phyloP scores from a whole-genome alignment of 192 early-diverging fungal genomes.

The Phlyctochytrium bullatum region DNA sequence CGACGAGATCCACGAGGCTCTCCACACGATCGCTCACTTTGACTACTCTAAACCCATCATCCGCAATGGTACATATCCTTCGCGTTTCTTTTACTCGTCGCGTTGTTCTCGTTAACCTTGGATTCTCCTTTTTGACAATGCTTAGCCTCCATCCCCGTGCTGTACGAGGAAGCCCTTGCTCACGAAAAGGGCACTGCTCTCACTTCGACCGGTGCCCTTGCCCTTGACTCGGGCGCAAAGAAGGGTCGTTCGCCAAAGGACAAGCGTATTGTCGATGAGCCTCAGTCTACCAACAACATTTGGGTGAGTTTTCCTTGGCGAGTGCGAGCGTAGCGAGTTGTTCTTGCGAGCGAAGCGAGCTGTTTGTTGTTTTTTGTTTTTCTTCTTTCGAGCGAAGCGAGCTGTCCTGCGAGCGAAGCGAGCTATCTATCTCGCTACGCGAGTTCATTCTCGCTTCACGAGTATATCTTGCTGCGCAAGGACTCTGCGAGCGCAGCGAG shows the following conservation, averaged over 20 bases:
- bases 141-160: slow-evolving; percentile 41
- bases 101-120: not conserved
- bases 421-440: no score
- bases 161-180: slow-evolving; percentile 90
- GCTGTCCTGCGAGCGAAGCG: not conserved
- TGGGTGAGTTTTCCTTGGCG: slow-evolving; percentile 65
- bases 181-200: slow-evolving; percentile 84
- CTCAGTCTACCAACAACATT: slow-evolving; percentile 77
- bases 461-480: no score
- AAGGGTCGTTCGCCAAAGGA: slow-evolving; percentile 89
- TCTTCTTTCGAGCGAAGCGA: not conserved
- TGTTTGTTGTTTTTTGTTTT: not conserved
- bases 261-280: slow-evolving; percentile 97
- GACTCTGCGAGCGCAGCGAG: no score
- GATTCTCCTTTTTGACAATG: not conserved
- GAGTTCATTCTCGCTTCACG: no score
- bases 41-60: slow-evolving; percentile 77
- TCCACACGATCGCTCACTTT: slow-evolving; percentile 67
- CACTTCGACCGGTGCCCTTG: slow-evolving; percentile 88
- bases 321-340: no score
- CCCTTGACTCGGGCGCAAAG: slow-evolving; percentile 88
- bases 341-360: no score
- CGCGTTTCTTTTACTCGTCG: not conserved
- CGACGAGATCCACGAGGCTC: slow-evolving; percentile 57
- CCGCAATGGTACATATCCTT: slow-evolving; percentile 53